Conservation (phyloP, 768 basidiomycete genomes). For the Rubroboletus satanas region DNA sequence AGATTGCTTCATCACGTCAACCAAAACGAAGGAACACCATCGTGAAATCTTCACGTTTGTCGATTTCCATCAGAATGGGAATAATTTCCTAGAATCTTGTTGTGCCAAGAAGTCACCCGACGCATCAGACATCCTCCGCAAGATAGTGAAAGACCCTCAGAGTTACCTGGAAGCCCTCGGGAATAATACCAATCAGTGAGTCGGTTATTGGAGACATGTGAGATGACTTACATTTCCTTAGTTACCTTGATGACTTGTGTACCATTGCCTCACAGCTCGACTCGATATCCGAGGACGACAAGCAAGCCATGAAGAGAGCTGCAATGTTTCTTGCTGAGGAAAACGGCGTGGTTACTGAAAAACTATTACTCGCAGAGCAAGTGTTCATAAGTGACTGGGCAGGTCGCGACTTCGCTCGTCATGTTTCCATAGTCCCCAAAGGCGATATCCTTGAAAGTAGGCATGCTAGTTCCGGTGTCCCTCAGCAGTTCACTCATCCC, state of each 20-base stretch:
- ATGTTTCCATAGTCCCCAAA: constrained; percentile 8
- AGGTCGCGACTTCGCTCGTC: neutral
- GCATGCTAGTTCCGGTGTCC: neutral
- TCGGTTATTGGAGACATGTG: neutral
- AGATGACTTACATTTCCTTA: neutral
- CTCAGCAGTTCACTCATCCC: neutral
- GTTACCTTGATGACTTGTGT: constrained; percentile 12
- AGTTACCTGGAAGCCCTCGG: constrained; percentile 3
- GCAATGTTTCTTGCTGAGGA: constrained; percentile 9
- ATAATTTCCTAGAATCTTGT: constrained; percentile 10
- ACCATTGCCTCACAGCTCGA: constrained; percentile 10
- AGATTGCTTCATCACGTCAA: constrained; percentile 11
- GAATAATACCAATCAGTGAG: neutral
- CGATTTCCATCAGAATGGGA: constrained; percentile 7
- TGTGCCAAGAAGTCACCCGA: constrained; percentile 12
- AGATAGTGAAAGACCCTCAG: constrained; percentile 5
- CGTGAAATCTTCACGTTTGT: constrained; percentile 12
- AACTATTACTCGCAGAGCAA: constrained; percentile 1
- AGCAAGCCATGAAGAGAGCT: constrained; percentile 2
- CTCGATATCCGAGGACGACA: constrained; percentile 8
- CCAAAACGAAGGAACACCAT: neutral
- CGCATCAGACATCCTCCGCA: constrained; percentile 6
- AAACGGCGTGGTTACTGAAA: neutral
- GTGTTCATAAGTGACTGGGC: constrained; percentile 13
- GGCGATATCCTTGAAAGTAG: constrained; percentile 6